Conservation (phyloP, 2,329 filamentous ascomycete species). For the Aspergillus fijiensis region DNA sequence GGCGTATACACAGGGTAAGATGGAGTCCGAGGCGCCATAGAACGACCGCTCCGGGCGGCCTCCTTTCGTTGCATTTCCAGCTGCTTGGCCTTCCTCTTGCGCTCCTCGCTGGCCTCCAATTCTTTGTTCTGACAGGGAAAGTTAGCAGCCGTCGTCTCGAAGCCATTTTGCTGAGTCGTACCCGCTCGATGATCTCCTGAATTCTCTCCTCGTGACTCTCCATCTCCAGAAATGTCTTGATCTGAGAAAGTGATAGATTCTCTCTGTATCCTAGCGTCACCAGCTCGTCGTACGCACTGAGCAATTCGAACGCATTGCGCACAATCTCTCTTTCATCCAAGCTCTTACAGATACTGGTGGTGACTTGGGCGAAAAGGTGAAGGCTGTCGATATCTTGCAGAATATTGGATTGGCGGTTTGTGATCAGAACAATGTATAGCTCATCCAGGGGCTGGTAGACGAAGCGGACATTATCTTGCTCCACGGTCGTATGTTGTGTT, state of each 20-base stretch:
- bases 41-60: conserved; percentile 72
- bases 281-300: conserved; percentile 95
- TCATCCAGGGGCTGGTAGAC: conserved; percentile 99
- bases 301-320: conserved; percentile 90
- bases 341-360: conserved; percentile 92
- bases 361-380: conserved; percentile 96
- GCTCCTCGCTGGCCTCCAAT: conserved; percentile 94
- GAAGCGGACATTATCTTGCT: conserved; percentile 99
- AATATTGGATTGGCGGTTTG: conserved; percentile 98
- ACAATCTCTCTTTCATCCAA: conserved; percentile 94
- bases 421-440: conserved; percentile 99
- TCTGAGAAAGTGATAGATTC: conserved; percentile 93
- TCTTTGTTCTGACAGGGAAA: conserved; percentile 77
- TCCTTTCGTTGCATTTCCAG: conserved; percentile 99
- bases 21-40: conserved; percentile 68
- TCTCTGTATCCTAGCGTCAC: conserved; percentile 94
- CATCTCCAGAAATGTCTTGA: conserved; percentile 99
- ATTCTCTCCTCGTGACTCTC: conserved; percentile 98
- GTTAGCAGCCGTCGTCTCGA: conserved; percentile 23
- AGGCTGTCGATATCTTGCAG: conserved; percentile 98
- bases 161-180: conserved; percentile 45
- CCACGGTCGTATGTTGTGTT: conserved; percentile 96
- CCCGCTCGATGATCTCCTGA: conserved; percentile 92
- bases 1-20: conserved; percentile 88
- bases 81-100: conserved; percentile 98